A percentile compares a stretch with the other conserved stretches of the same genome.
phyloP scores from a whole-genome alignment of 2,329 filamentous ascomycete genomes.

The Dothideomycetidae sp. region DNA sequence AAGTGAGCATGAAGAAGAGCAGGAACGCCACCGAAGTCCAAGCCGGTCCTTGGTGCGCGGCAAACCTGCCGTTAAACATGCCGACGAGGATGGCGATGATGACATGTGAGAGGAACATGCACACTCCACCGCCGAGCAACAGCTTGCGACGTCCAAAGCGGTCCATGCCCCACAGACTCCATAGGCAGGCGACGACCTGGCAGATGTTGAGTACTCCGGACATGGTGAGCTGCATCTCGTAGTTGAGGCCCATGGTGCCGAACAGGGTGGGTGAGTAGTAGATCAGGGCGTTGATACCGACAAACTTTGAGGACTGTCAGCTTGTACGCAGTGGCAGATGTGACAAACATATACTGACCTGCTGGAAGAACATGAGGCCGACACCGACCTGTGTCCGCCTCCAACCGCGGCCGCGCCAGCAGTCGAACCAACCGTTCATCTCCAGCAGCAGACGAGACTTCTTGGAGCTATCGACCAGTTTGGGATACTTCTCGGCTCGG shows the following conservation, averaged over 20 bases:
- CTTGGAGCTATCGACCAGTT: conserved; percentile 18
- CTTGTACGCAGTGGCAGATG: conserved; percentile 12
- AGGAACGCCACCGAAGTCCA: conserved; percentile 14
- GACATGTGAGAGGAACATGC: conserved; percentile 25
- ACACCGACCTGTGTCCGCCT: conserved; percentile 35
- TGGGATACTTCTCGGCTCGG: conserved; percentile 27
- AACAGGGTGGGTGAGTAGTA: conserved; percentile 21
- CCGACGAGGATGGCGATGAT: conserved; percentile 40
- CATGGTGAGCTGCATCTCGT: conserved; percentile 22
- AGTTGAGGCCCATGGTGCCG: conserved; percentile 16
- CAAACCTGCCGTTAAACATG: conserved; percentile 28
- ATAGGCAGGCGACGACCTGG: conserved; percentile 24
- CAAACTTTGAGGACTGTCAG: conserved; percentile 21
- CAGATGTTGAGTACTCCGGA: conserved; percentile 22
- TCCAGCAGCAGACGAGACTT: conserved; percentile 32
- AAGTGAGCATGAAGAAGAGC: conserved; percentile 1
- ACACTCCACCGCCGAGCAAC: conserved; percentile 26
- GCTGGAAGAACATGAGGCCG: conserved; percentile 44
- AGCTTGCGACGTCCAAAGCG: conserved; percentile 24
- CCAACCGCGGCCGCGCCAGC: conserved; percentile 21
- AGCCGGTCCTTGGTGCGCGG: conserved; percentile 22
- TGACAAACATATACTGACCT: conserved; percentile 18
- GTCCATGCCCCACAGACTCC: conserved; percentile 26
- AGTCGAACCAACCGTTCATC: conserved; percentile 36
- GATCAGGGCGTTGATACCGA: conserved; percentile 20